These are phyloP conservation scores for Candida mesenterica DNA, from an alignment of 1,139 yeast species.

Conservation along the genomic window DNA sequence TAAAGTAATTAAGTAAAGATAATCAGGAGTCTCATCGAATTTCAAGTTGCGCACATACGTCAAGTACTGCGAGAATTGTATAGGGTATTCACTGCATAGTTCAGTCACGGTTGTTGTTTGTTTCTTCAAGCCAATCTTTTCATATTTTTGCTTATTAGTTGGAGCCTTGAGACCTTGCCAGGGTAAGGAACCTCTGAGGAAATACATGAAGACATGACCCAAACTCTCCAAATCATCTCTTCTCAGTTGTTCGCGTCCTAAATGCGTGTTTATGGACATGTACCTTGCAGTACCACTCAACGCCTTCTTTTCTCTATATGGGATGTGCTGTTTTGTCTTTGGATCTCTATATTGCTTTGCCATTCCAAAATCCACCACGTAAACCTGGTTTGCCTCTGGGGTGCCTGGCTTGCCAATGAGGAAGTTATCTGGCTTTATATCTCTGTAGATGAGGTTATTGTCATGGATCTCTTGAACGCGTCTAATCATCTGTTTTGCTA, in stretches of 20 bases:
- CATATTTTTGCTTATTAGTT: conserved; percentile 77
- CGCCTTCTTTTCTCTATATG: conserved; percentile 62
- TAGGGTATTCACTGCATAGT: conserved; percentile 66
- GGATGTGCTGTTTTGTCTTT: conserved; percentile 56
- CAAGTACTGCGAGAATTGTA: conserved; percentile 75
- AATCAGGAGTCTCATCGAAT: conserved; percentile 79
- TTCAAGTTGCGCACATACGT: conserved; percentile 67
- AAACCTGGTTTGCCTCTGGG: conserved; percentile 56
- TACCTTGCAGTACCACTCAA: conserved; percentile 65
- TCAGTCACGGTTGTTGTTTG: conserved; percentile 69
- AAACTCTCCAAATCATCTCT: conserved; percentile 62
- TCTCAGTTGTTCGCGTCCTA: conserved; percentile 65
- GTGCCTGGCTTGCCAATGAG: conserved; percentile 67
- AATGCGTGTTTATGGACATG: conserved; percentile 65
- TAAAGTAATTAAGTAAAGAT: conserved; percentile 45
- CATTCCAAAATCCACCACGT: conserved; percentile 58
- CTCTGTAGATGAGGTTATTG: conserved; percentile 69
- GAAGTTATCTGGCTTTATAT: conserved; percentile 76
- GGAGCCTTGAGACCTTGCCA: conserved; percentile 68
- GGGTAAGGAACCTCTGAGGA: conserved; percentile 54
- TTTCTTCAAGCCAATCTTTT: conserved; percentile 77
- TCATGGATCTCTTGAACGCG: conserved; percentile 67
- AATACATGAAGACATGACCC: conserved; percentile 65
- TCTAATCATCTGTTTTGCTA: conserved; percentile 72
- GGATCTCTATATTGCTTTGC: conserved; percentile 68